Evolutionary conservation across 495 filamentous ascomycete species (phyloP).

Genomic region (Filosporella fistucella): DNA sequence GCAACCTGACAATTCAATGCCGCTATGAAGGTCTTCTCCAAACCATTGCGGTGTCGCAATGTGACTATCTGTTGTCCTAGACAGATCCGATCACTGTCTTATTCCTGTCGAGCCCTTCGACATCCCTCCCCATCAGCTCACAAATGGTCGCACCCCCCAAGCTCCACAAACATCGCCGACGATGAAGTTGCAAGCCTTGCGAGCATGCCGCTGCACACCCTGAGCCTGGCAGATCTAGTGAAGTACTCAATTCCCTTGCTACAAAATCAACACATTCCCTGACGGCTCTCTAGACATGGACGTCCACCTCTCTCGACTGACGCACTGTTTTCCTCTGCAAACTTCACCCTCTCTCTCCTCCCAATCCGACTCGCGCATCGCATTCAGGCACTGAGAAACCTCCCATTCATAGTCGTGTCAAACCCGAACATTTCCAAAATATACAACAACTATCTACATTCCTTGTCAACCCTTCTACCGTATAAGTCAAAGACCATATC

Average conservation of each 20-base stretch:
- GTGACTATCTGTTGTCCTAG: not conserved
- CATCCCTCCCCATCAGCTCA: conserved; percentile 27
- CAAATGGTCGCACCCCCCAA: conserved; percentile 34
- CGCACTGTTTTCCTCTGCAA: conserved; percentile 80
- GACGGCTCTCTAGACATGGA: conserved; percentile 59
- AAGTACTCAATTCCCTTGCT: conserved; percentile 51
- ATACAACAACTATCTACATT: conserved; percentile 92
- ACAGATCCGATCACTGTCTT: not conserved
- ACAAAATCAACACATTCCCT: not conserved
- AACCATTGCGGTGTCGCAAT: conserved; percentile 12
- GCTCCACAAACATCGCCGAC: conserved; percentile 37
- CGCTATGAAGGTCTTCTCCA: conserved; percentile 16
- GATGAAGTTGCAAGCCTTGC: conserved; percentile 77
- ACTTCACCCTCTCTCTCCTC: conserved; percentile 89
- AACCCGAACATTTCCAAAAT: conserved; percentile 90
- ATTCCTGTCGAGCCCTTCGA: not conserved
- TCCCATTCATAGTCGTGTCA: conserved; percentile 95
- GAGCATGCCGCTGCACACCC: conserved; percentile 68
- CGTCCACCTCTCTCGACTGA: conserved; percentile 79
- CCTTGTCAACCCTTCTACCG: conserved; percentile 79
- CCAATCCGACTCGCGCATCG: conserved; percentile 93
- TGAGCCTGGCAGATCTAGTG: conserved; percentile 84
- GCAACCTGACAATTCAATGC: no score
- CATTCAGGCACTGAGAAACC: conserved; percentile 84
- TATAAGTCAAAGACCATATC: conserved; percentile 74